Conservation (phyloP, 805 yeast genomes). For the Lachancea thermotolerans region DNA sequence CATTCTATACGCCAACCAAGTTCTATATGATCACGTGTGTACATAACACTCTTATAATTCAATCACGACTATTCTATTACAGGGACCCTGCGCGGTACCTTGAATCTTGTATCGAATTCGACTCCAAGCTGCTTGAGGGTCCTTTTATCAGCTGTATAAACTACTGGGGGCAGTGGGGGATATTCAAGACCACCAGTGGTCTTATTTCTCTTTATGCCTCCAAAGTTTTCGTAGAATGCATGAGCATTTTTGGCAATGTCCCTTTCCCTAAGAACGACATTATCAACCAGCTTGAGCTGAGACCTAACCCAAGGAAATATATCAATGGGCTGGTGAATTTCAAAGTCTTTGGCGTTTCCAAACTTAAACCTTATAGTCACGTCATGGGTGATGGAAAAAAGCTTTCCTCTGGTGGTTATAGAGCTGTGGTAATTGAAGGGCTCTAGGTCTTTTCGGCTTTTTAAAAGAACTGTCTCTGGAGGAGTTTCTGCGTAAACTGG, state of each 20-base stretch:
- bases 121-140: conserved; percentile 20
- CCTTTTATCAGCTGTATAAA: conserved; percentile 19
- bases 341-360: conserved; percentile 43
- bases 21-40: too few relatives aligned
- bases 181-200: conserved; percentile 30
- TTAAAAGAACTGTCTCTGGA: conserved; percentile 23
- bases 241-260: conserved; percentile 37
- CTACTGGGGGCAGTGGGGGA: conserved; percentile 33
- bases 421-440: conserved; percentile 41
- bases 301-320: conserved; percentile 47
- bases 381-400: conserved; percentile 48
- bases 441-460: conserved; percentile 24
- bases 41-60: background rate
- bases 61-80: conserved; percentile 6
- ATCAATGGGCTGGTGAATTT: conserved; percentile 44
- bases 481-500: conserved; percentile 9
- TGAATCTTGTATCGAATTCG: conserved; percentile 9
- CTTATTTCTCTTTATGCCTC: conserved; percentile 31
- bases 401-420: conserved; percentile 44
- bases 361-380: conserved; percentile 43
- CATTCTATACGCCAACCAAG: too few relatives aligned
- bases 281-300: conserved; percentile 43
- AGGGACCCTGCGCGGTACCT: conserved; percentile 7
- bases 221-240: conserved; percentile 31
- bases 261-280: conserved; percentile 49